Base-by-base conservation (phyloP, 805 yeast species). In the Suhomyces xylopsoci region DNA sequence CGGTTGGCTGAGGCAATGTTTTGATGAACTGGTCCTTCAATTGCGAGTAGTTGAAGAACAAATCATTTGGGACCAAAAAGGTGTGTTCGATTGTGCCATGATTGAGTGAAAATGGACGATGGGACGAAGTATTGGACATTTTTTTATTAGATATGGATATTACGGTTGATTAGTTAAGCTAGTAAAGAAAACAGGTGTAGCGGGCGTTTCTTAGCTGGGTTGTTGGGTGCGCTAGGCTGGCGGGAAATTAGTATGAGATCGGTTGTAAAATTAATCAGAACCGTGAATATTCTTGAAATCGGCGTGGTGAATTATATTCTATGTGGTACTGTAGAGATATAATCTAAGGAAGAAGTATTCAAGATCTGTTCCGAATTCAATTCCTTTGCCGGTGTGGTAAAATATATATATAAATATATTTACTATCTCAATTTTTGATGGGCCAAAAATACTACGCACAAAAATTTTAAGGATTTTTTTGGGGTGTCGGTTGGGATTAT, bases 1-100 rank as follows among this genome's bases (percentile, higher is more conserved):
- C 97, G 44, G 97, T 87, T 42, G 84, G 84, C 47, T 80, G 82
- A 7, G 96, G 93, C 59, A 94, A 81, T 19, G 84, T 74, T 66
- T 88, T 88, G 64, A 74, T 76, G 69, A 93, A 94, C 71, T 87
- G 96, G 59, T 90, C 92, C 63, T 89, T 88, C 62, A 94, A 80
- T 73, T 92, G 97, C 54, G 93, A 86, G 66, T 89, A 89, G 63
- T 85, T 82, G 63, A 90, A 82, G 66, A 88, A 87, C 51, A 85
- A 79, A 52, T 84, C 81, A 40, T 94, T 84, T 48, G 98, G 97
- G 51, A 94, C 91, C 63, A 92, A 79, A 50, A 93, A 76, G 19
- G 93, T 87, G 69, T 91, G 90, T 76, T 93, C 98, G 53, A 93
- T 82, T 17, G 88, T 75, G 53, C 97, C 97, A 66, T 90, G 96